Percentiles rank a stretch among this genome's conserved stretches.
Evolutionary conservation across 2,329 filamentous ascomycete genomes (phyloP).

Genomic region (Hypoxylon sp.): DNA sequence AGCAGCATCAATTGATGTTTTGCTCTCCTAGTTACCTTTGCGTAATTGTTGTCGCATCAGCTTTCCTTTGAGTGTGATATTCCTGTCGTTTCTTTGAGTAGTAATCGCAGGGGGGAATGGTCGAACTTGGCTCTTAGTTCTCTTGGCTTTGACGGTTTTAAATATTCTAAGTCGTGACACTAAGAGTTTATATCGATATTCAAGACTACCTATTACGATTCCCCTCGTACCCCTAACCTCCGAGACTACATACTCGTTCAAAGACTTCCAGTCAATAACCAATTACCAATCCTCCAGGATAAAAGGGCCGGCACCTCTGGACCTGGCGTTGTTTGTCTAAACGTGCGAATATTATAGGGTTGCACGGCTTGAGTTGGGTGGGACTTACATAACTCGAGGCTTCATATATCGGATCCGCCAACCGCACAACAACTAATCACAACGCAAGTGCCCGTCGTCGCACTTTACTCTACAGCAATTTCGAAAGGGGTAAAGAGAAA

Average conservation of each 20-base stretch:
- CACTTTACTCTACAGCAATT: neutral
- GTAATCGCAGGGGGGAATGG: slow-evolving; percentile 9
- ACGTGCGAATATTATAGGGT: slow-evolving; percentile 20
- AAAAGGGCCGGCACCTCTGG: slow-evolving; percentile 37
- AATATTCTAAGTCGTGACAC: slow-evolving; percentile 20
- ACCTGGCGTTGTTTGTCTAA: slow-evolving; percentile 15
- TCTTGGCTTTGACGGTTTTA: slow-evolving; percentile 24
- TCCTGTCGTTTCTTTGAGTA: slow-evolving; percentile 13
- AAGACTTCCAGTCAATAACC: slow-evolving; percentile 10
- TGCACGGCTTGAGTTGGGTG: slow-evolving; percentile 26
- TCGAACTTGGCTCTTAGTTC: slow-evolving; percentile 20
- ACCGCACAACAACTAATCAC: slow-evolving; percentile 10
- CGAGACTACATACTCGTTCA: slow-evolving; percentile 13
- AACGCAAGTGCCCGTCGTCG: neutral
- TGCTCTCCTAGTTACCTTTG: slow-evolving; percentile 15
- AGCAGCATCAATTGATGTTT: slow-evolving; percentile 30
- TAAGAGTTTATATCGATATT: slow-evolving; percentile 17
- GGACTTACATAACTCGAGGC: slow-evolving; percentile 15
- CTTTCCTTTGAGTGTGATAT: slow-evolving; percentile 14
- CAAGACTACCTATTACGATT: neutral
- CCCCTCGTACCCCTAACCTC: slow-evolving; percentile 2
- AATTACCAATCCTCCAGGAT: slow-evolving; percentile 10
- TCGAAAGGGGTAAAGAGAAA: neutral
- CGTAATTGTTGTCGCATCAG: slow-evolving; percentile 17
- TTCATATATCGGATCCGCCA: slow-evolving; percentile 22